Conservation (phyloP, 495 filamentous ascomycete genomes). For the Ramalina peruviana region DNA sequence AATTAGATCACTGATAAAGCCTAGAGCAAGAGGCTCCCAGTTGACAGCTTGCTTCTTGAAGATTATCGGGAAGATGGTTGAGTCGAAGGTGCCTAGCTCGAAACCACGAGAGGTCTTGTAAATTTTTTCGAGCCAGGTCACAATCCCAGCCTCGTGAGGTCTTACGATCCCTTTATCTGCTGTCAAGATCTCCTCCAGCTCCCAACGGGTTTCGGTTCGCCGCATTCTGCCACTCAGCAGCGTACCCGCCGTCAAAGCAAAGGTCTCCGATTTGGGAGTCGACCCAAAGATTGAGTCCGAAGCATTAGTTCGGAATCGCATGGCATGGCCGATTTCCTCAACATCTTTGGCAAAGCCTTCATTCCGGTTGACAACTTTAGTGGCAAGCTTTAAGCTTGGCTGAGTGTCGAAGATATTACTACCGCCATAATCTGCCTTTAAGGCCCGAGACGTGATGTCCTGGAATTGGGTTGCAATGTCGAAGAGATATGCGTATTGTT, state of each 20-base stretch:
- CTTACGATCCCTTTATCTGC: background rate
- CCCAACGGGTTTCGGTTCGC: constrained; percentile 3
- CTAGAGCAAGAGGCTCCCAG: constrained; percentile 20
- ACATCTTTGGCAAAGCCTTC: constrained; percentile 1
- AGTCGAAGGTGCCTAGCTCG: constrained; percentile 28
- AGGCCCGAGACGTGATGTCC: constrained; percentile 20
- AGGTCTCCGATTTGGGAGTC: too few species aligned
- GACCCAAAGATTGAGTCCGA: too few species aligned
- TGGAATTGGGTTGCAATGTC: constrained; percentile 23
- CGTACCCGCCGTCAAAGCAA: too few species aligned
- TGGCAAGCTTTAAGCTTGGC: constrained; percentile 28
- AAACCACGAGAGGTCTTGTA: constrained; percentile 23
- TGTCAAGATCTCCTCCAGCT: constrained; percentile 21
- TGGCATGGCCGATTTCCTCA: background rate
- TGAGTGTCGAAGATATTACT: constrained; percentile 25
- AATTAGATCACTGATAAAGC: constrained; percentile 14
- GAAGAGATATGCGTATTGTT: constrained; percentile 23
- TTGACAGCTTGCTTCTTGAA: constrained; percentile 26
- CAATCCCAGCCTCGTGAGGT: constrained; percentile 12
- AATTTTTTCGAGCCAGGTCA: constrained; percentile 20
- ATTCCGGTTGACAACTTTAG: constrained; percentile 28
- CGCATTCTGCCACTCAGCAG: too few species aligned
- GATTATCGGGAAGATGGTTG: constrained; percentile 20
- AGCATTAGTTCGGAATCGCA: too few species aligned
- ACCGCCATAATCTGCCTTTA: constrained; percentile 29